Evolutionary conservation across 345 rosid species (phyloP).

Genomic region (Mangifera indica): DNA sequence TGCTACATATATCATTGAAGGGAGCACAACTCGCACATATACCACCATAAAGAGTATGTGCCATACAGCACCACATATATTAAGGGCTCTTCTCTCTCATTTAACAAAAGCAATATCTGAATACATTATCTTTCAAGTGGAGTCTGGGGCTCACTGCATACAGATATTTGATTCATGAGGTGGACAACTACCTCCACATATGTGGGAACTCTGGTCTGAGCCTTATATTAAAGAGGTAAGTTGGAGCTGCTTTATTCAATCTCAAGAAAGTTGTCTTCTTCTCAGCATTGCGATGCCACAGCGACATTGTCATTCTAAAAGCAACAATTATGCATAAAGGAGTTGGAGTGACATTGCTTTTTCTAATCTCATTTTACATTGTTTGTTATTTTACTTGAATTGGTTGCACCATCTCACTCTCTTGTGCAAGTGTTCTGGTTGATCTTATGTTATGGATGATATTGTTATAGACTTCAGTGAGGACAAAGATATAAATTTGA

Average conservation of each 20-base stretch:
- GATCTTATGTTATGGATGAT: background rate
- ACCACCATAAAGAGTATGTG: constrained; percentile 86
- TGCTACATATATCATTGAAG: constrained; percentile 90
- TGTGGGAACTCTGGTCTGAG: constrained; percentile 93
- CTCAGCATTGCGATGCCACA: background rate
- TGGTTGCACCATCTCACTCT: background rate
- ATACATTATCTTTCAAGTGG: constrained; percentile 79
- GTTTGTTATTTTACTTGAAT: background rate
- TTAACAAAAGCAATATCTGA: constrained; percentile 73
- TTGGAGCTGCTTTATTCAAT: constrained; percentile 8
- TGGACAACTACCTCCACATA: constrained; percentile 84
- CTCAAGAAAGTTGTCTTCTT: no score
- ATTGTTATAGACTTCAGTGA: background rate
- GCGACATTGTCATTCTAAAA: background rate
- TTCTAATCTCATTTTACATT: background rate
- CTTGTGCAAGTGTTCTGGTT: background rate
- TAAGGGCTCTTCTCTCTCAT: constrained; percentile 77
- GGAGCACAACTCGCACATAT: constrained; percentile 82
- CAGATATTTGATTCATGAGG: constrained; percentile 98
- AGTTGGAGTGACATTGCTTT: background rate
- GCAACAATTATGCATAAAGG: background rate
- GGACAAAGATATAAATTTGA: no score
- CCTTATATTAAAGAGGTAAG: constrained; percentile 79
- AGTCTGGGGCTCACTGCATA: constrained; percentile 87
- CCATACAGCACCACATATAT: constrained; percentile 68